Evolutionary conservation across 2,329 filamentous ascomycete species (phyloP).

Genomic region (Pseudonectria buxi): DNA sequence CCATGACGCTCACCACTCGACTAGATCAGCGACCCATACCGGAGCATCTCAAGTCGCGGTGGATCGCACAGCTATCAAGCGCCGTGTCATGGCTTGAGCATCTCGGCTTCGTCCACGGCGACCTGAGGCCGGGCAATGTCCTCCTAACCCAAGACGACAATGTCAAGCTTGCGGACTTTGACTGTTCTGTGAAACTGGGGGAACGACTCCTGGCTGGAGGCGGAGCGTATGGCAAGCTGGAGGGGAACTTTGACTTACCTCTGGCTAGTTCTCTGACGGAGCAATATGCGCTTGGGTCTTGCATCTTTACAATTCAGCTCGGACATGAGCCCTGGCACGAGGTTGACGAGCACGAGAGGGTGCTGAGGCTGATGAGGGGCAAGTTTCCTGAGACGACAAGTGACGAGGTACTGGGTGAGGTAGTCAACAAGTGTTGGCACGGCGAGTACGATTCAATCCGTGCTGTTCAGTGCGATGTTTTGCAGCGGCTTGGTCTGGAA

Average conservation of each 20-base stretch:
- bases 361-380: not conserved
- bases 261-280: conserved; percentile 1
- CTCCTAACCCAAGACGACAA: not conserved
- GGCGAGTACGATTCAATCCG: not conserved
- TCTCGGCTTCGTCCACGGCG: conserved; percentile 1
- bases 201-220: conserved; percentile 1
- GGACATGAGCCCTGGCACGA: not conserved
- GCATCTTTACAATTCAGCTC: conserved; percentile 4
- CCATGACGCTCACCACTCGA: not conserved
- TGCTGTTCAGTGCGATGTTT: no score
- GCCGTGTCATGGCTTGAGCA: conserved; percentile 1
- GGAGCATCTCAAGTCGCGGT: not conserved
- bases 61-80: not conserved
- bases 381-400: not conserved
- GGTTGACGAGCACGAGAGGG: not conserved
- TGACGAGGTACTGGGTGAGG: not conserved
- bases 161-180: conserved; percentile 3
- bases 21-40: not conserved
- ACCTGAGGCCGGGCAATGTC: conserved; percentile 1
- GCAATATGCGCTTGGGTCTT: conserved; percentile 5
- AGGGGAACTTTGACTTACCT: not conserved
- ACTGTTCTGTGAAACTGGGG: conserved; percentile 1
- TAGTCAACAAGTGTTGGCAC: not conserved
- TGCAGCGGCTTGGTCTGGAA: no score
- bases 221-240: conserved; percentile 1